Evolutionary conservation across 805 yeast genomes (phyloP), one percentile per base, ranked within the genome.

Genomic region (Saccharomycopsis olivae): DNA sequence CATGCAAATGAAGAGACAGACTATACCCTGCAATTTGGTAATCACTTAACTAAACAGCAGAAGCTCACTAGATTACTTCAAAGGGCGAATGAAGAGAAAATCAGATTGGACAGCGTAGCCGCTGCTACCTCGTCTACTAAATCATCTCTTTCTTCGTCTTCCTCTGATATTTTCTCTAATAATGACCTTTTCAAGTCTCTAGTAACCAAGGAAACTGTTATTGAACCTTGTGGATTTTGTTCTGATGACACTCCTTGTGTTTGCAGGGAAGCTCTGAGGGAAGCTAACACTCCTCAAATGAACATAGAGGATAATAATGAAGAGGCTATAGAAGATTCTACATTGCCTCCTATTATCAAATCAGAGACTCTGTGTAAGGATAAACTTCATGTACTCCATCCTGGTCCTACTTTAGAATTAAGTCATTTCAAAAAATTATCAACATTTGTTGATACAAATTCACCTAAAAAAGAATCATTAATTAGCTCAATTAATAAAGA

Each of bases 241-340:
- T 75, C 94, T 0, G 95, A 84, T 49, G 92, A 78, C 49, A 78
- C 94, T 0, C 88, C 95, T 2, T 89, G 97, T 60, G 82, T 89
- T 2, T 89, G 96, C 56, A 73, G 89, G 20, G 96, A 86, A 50
- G 82, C 75, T 14, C 20, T 29, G 30, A 37, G 19, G 29, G 42
- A 44, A 19, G 27, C 33, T 16, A 33, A 10, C 5, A n/a, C n/a
- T n/a, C n/a, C n/a, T n/a, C n/a, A n/a, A n/a, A n/a, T n/a, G n/a
- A n/a, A n/a, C n/a, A n/a, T n/a, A n/a, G n/a, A n/a, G n/a, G n/a
- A n/a, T n/a, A n/a, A n/a, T n/a, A 10, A 32, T 16, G 32, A 29
- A 8, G 34, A 13, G n/a, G 6, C 34, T 5, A 31, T 11, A 5
- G 14, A n/a, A 14, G 17, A 31, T n/a, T 28, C 30, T 10, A 28